These are phyloP conservation scores for Candida freyschussii DNA, from an alignment of 1,139 yeast genomes.

Conservation along the genomic window DNA sequence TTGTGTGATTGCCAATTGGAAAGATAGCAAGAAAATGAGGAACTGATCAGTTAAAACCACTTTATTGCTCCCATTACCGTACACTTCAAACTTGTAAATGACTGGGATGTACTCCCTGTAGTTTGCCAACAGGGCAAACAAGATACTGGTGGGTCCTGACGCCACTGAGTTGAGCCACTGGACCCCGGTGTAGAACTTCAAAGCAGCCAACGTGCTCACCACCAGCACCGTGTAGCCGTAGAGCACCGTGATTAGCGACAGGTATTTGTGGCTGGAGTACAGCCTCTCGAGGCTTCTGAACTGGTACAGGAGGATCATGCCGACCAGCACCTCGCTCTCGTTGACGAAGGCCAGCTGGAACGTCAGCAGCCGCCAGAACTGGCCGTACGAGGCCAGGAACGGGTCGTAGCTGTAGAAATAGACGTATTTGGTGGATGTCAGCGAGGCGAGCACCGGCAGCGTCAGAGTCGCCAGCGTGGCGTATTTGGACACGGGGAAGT, in stretches of 20 bases:
- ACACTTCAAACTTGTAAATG: constrained; percentile 48
- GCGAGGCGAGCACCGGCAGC: constrained; percentile 48
- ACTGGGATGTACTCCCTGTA: constrained; percentile 56
- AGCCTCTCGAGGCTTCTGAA: constrained; percentile 61
- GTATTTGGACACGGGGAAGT: constrained; percentile 53
- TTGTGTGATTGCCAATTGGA: constrained; percentile 49
- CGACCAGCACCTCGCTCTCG: constrained; percentile 60
- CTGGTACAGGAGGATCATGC: constrained; percentile 49
- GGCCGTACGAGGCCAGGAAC: constrained; percentile 52
- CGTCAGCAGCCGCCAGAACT: constrained; percentile 60
- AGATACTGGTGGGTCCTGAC: constrained; percentile 62
- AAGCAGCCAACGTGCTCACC: constrained; percentile 33
- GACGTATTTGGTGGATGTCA: constrained; percentile 51
- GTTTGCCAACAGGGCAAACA: constrained; percentile 56
- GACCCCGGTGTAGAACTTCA: constrained; percentile 28
- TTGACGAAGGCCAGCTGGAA: constrained; percentile 56
- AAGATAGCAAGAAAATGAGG: constrained; percentile 47
- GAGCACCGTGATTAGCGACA: constrained; percentile 31
- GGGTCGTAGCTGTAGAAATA: constrained; percentile 55
- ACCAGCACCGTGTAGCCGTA: constrained; percentile 29
- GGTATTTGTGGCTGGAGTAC: constrained; percentile 56
- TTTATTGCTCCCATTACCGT: constrained; percentile 27
- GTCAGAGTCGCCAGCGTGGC: constrained; percentile 39
- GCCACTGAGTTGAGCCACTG: constrained; percentile 31
- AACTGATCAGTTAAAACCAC: constrained; percentile 52